Conservation (phyloP, 352 stramenopile species). For the Globisporangium spinosum region DNA sequence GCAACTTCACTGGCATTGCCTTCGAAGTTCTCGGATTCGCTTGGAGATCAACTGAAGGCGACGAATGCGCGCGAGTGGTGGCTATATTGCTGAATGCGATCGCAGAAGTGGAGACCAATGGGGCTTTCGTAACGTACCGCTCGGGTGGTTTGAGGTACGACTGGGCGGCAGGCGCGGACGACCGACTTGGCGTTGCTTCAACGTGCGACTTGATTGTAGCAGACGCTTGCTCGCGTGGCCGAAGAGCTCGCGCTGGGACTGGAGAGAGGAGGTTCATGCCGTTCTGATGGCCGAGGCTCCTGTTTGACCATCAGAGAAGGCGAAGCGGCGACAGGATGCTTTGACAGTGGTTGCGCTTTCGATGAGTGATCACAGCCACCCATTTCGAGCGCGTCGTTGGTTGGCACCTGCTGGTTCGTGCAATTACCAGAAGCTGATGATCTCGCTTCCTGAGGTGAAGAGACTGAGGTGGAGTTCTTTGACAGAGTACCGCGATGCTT, state of each 20-base stretch:
- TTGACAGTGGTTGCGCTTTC: not conserved
- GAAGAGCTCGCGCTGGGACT: not conserved
- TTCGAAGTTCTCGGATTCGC: not conserved
- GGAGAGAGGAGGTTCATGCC: not conserved
- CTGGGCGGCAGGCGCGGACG: not conserved
- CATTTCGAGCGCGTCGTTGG: not conserved
- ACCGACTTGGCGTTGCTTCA: conserved; percentile 1
- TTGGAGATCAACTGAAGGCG: not conserved
- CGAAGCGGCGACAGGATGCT: not conserved
- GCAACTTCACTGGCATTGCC: not conserved
- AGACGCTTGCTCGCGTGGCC: not conserved
- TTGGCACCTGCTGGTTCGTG: not conserved
- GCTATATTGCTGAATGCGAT: not conserved
- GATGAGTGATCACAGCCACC: not conserved
- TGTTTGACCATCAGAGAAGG: not conserved
- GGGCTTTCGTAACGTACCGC: not conserved
- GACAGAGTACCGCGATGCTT: not conserved
- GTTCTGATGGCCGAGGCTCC: not conserved
- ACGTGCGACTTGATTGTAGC: not conserved
- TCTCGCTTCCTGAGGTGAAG: not conserved
- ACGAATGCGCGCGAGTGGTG: not conserved
- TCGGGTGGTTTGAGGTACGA: conserved; percentile 8
- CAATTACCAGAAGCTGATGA: not conserved
- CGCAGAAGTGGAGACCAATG: not conserved
- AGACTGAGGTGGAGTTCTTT: not conserved